Base-by-base conservation (phyloP, 1,139 yeast genomes). In the Meyerozyma carpophila region DNA sequence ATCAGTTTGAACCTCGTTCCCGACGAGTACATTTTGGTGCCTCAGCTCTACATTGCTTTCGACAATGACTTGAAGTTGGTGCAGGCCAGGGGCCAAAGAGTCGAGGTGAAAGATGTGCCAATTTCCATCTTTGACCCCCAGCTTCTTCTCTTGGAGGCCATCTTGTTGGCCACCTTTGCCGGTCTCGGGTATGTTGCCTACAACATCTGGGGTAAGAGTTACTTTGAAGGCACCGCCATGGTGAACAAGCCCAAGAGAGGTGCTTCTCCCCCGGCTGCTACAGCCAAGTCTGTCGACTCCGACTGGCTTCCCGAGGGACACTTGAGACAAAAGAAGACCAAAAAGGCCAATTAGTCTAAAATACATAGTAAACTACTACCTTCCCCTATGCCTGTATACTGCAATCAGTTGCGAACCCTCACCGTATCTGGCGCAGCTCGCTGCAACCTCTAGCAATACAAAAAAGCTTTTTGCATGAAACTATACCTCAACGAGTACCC, bases 41-140 rank as follows among this genome's bases (percentile, higher is more conserved):
- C 95, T 36, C 73, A 77, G 36, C 60, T 84, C 42, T 81, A 74
- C 59, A 69, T 83, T 43, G 71, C 74, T 41, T 68, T 68, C 54
- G 73, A 77, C 34, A 76, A 77, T 20, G 68, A 78, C 44, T 63
- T 83, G 54, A 76, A 79, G 63, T 69, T 75, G 51, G 69, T 84
- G 40, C 79, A 81, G 42, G 77, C 84, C 37, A 72, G 78, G 55
- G 78, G 81, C 41, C 81, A 79, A 54, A 67, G 82, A 50, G 68
- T 86, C 36, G 62, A 70, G 29, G 75, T 89, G 48, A 62, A 63
- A n/a, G 95, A 89, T 53, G 77, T 75, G 32, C 75, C 83, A 43
- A 69, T 89, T 54, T 83, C 95, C 1, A 52, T 83, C 46, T 82
- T 84, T 64, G 79, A 86, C 59, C 93, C 91, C 26, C 81, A 84